Conservation (phyloP, 495 filamentous ascomycete species). For the Thermothielavioides terrestris region DNA sequence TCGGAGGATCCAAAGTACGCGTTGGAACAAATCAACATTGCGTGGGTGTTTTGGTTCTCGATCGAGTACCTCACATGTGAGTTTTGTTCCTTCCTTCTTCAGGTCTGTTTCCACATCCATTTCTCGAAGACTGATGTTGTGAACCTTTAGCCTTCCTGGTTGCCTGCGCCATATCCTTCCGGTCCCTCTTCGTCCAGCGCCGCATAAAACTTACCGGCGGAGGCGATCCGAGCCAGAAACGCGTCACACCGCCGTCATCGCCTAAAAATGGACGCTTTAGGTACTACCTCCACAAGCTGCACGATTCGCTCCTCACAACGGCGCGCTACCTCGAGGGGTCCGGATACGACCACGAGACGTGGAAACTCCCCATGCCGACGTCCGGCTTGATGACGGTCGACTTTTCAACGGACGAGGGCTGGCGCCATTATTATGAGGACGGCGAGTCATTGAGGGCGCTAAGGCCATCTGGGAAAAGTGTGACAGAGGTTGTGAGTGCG, state of each 20-base stretch:
- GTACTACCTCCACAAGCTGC: background rate
- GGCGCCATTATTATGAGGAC: too few species aligned
- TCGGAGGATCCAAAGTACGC: too few species aligned
- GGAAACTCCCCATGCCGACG: background rate
- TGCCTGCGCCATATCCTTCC: conserved; percentile 15
- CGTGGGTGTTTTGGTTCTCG: too few species aligned
- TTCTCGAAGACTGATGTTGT: too few species aligned
- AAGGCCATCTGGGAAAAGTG: too few species aligned
- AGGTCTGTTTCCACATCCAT: conserved; percentile 13
- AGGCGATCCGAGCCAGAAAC: background rate
- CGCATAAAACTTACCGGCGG: background rate
- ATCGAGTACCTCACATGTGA: too few species aligned
- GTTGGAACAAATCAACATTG: too few species aligned
- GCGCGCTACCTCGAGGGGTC: conserved; percentile 5
- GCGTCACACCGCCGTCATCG: conserved; percentile 1
- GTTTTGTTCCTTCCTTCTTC: too few species aligned
- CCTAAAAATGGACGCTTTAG: background rate
- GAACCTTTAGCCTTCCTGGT: conserved; percentile 11
- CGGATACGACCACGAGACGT: background rate
- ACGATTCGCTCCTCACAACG: conserved; percentile 11
- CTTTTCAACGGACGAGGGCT: conserved; percentile 5
- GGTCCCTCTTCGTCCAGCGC: conserved; percentile 12
- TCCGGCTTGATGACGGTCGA: conserved; percentile 14
- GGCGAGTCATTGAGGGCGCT: too few species aligned
- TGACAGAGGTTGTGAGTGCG: too few species aligned